Percentiles rank a stretch among this genome's conserved stretches.
Conservation (phyloP, 177 flowering plant genomes). For the Vitis hybrid region DNA sequence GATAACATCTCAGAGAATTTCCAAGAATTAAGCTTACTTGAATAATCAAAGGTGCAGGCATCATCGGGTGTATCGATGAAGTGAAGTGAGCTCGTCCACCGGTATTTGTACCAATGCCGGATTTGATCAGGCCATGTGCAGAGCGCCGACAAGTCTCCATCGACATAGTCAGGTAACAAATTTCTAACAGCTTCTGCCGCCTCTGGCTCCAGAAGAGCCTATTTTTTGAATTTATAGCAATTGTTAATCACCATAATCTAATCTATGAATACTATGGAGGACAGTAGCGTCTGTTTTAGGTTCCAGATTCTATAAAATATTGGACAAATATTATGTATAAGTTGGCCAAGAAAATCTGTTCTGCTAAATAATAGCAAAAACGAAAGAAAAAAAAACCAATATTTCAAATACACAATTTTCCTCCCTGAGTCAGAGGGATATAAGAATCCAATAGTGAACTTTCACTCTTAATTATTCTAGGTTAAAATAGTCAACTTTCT, state of each 20-base stretch:
- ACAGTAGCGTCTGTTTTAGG: too few relatives aligned
- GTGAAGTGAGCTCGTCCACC: conserved; percentile 95
- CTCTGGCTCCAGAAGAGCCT: conserved; percentile 61
- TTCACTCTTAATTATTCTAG: too few relatives aligned
- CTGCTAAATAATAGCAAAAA: not conserved
- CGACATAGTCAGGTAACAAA: conserved; percentile 65
- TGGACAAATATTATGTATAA: too few relatives aligned
- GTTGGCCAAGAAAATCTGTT: not conserved
- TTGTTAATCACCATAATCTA: not conserved
- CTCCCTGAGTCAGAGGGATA: too few relatives aligned
- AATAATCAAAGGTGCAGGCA: conserved; percentile 68
- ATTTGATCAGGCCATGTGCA: conserved; percentile 96
- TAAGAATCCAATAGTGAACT: too few relatives aligned
- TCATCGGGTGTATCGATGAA: conserved; percentile 91
- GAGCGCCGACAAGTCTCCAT: conserved; percentile 76
- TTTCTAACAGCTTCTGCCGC: conserved; percentile 70
- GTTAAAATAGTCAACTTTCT: too few relatives aligned
- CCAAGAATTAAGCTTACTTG: conserved; percentile 39
- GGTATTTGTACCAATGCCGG: conserved; percentile 80
- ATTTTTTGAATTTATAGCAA: not conserved
- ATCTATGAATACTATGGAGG: not conserved
- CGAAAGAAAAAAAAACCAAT: not conserved
- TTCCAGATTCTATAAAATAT: too few relatives aligned
- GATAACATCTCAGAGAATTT: not conserved
- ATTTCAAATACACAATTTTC: too few relatives aligned